Base-by-base conservation (phyloP, 2,329 filamentous ascomycete genomes). In the Fusarium sp. region DNA sequence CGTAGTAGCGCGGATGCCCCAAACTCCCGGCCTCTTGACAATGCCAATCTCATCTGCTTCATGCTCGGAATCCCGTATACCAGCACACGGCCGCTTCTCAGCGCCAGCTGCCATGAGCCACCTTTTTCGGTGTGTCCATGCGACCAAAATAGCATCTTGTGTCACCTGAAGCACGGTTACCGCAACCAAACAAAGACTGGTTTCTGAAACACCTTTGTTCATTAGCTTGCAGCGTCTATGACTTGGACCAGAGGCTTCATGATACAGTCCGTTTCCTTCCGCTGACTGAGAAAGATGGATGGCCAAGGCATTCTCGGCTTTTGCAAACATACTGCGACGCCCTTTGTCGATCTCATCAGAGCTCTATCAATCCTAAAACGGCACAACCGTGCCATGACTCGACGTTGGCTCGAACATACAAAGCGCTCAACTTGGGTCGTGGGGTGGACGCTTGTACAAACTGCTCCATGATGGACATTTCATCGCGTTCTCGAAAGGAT, bases 311-410 rank as follows among this genome's bases (percentile, higher is more conserved):
- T 42, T 57, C 58, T 57, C 58, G 56, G 57, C 37, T 61, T 51
- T 61, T 52, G 41, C 41, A 44, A 58, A 41, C 43, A 53, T 48
- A 53, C 52, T 52, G 36, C 38, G 44, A 49, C 57, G 42, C 29
- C 44, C 37, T 58, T 43, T 54, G 67, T 66, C 61, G 66, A 70
- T 69, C 67, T 29, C 49, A 63, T 63, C 57, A 63, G 49, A 66
- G 68, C 66, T 65, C 51, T 54, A 37, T 36, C 49, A 43, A 53
- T 57, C 53, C 53, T 51, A 49, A 51, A 52, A 39, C 38, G 19
- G 48, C 39, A n/a, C 63, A 63, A 47, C 35, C 23, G 31, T 52
- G 33, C 62, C 60, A 60, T 63, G 50, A 58, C 58, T 66, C 29
- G 41, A 38, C n/a, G 9, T 17, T 14, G 29, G 17, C 39, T 41